Conservation (phyloP, 2,329 filamentous ascomycete genomes). For the Colletotrichum nymphaeae region DNA sequence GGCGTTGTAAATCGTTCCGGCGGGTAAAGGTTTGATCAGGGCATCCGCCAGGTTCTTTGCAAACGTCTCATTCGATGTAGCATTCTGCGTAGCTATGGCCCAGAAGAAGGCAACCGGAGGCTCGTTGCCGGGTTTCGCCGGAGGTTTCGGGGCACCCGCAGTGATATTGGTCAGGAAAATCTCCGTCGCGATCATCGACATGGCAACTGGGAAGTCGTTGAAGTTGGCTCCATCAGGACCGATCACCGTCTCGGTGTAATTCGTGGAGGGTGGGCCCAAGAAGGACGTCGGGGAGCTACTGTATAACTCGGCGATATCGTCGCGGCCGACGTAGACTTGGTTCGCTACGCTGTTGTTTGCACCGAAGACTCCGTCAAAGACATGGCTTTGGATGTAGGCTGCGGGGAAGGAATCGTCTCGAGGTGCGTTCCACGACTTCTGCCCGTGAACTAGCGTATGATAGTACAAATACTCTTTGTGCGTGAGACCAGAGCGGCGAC, state of each 20-base stretch:
- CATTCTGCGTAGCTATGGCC: conserved; percentile 14
- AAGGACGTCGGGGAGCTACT: conserved; percentile 5
- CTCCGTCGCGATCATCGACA: conserved; percentile 12
- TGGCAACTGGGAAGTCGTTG: conserved; percentile 15
- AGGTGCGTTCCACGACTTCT: conserved; percentile 16
- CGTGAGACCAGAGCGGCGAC: conserved; percentile 14
- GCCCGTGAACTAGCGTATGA: conserved; percentile 14
- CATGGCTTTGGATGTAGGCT: conserved; percentile 15
- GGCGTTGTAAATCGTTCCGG: background rate
- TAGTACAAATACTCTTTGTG: conserved; percentile 18
- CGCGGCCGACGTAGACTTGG: conserved; percentile 19
- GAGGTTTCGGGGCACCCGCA: background rate
- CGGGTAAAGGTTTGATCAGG: background rate
- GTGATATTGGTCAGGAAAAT: background rate
- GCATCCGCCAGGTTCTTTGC: conserved; percentile 6
- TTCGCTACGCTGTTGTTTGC: conserved; percentile 18
- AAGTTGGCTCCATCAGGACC: conserved; percentile 21
- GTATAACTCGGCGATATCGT: conserved; percentile 8
- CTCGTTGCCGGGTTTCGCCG: background rate
- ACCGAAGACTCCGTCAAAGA: conserved; percentile 23
- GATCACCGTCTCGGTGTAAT: conserved; percentile 14
- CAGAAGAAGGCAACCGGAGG: conserved; percentile 18
- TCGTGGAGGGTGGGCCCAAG: background rate
- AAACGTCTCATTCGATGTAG: conserved; percentile 21
- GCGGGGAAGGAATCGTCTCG: conserved; percentile 2